These are phyloP conservation scores for Podospora anserina DNA, from an alignment of 495 filamentous ascomycete genomes.

Conservation along the genomic window DNA sequence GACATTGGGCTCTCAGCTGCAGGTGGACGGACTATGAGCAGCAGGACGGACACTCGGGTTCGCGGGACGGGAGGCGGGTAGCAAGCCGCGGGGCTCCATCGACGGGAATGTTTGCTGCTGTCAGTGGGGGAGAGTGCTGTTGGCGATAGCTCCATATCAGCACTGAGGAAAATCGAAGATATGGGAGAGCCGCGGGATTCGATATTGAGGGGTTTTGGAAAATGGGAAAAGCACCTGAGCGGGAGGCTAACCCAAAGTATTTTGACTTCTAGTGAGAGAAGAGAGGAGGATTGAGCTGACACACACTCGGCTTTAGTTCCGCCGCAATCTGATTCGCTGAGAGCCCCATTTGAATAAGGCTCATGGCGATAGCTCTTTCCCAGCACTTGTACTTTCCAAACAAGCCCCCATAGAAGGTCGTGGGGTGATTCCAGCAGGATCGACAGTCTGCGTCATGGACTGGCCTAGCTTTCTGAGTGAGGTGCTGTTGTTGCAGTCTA, in stretches of 20 bases:
- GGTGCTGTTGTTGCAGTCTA: no score
- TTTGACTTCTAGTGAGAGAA: neutral
- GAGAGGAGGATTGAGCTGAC: neutral
- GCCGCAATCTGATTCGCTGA: neutral
- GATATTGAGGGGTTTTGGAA: neutral
- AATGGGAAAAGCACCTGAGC: neutral
- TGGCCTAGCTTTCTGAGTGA: no score
- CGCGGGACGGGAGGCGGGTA: neutral
- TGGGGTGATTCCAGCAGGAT: neutral
- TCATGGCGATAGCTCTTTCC: neutral
- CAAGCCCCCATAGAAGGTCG: neutral
- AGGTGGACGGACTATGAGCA: neutral
- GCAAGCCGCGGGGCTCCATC: neutral
- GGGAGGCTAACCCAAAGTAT: neutral
- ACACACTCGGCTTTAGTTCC: neutral
- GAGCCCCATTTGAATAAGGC: no score
- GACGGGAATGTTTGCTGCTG: neutral
- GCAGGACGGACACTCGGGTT: neutral
- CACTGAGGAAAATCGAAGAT: neutral
- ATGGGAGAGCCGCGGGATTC: neutral
- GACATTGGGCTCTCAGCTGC: neutral
- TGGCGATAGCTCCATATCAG: neutral
- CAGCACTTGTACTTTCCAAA: neutral
- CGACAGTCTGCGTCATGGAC: neutral
- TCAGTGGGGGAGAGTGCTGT: neutral